phyloP scores from a whole-genome alignment of 495 filamentous ascomycete genomes.

The Clohesyomyces aquaticus region DNA sequence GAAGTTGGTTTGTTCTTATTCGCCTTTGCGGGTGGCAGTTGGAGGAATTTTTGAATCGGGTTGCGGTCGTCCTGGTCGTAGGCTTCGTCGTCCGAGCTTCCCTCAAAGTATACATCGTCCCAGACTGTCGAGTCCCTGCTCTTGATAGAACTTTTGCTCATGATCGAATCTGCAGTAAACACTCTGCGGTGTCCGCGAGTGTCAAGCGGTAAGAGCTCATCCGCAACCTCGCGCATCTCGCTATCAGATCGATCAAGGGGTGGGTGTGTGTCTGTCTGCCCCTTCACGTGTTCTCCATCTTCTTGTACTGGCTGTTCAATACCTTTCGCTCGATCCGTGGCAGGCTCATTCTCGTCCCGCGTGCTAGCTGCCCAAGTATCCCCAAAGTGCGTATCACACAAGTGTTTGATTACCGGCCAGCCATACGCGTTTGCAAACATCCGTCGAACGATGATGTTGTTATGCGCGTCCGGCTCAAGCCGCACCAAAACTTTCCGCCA shows the following conservation, averaged over 20 bases:
- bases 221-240: conserved; percentile 46
- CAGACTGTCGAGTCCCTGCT: conserved; percentile 42
- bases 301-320: conserved; percentile 44
- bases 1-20: conserved; percentile 8
- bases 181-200: not conserved
- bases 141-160: conserved; percentile 35
- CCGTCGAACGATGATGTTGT: conserved; percentile 94
- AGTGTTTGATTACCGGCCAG: conserved; percentile 93
- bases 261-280: conserved; percentile 65
- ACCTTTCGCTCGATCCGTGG: conserved; percentile 56
- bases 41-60: conserved; percentile 41
- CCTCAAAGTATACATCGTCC: conserved; percentile 48
- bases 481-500: conserved; percentile 97
- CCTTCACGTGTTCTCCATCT: conserved; percentile 61
- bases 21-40: conserved; percentile 13
- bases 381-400: conserved; percentile 90
- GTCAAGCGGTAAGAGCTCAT: conserved; percentile 44
- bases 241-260: conserved; percentile 63
- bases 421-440: conserved; percentile 98
- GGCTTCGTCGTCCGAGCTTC: conserved; percentile 43
- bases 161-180: conserved; percentile 11
- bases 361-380: conserved; percentile 62
- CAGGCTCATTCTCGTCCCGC: conserved; percentile 60
- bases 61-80: conserved; percentile 42
- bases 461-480: conserved; percentile 95